These are phyloP conservation scores for Sutorius australiensis DNA, from an alignment of 768 basidiomycete genomes.

Conservation along the genomic window DNA sequence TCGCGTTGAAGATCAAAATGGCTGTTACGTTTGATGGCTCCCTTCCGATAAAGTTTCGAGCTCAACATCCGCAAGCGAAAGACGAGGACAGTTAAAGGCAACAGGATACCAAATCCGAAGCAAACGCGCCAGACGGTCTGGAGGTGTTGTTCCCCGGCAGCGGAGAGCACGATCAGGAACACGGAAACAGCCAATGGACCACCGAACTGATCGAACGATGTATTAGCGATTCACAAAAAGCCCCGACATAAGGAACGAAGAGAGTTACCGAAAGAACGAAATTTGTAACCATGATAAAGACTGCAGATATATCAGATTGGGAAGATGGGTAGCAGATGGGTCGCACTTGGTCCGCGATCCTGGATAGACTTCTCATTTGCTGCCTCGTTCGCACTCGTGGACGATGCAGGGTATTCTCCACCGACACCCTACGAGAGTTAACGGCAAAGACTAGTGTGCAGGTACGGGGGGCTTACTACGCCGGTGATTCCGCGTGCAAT, in stretches of 20 bases:
- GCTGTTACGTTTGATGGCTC: constrained; percentile 58
- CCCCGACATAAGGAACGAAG: background rate
- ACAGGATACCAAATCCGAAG: constrained; percentile 58
- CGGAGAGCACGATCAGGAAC: constrained; percentile 66
- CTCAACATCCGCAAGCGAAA: constrained; percentile 74
- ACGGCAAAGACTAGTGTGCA: background rate
- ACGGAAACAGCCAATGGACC: constrained; percentile 63
- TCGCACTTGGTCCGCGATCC: constrained; percentile 54
- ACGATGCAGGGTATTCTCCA: constrained; percentile 75
- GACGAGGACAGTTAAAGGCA: constrained; percentile 65
- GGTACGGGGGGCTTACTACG: constrained; percentile 38
- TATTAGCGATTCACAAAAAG: background rate
- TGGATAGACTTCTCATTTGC: constrained; percentile 65
- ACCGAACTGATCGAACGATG: constrained; percentile 44
- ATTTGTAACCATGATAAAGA: constrained; percentile 76
- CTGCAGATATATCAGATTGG: constrained; percentile 25
- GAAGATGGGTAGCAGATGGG: constrained; percentile 3
- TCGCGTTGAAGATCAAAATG: background rate
- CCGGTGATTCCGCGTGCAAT: constrained; percentile 69
- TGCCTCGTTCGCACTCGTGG: constrained; percentile 65
- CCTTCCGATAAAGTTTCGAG: constrained; percentile 56
- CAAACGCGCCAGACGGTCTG: constrained; percentile 65
- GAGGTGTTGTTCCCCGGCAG: constrained; percentile 58
- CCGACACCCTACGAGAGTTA: constrained; percentile 53
- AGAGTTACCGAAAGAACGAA: constrained; percentile 56